Percentiles rank a stretch among this genome's conserved stretches.
These are phyloP conservation scores for Paecilomyces dactylethromorphus DNA, from an alignment of 2,329 filamentous ascomycete species.

Conservation along the genomic window DNA sequence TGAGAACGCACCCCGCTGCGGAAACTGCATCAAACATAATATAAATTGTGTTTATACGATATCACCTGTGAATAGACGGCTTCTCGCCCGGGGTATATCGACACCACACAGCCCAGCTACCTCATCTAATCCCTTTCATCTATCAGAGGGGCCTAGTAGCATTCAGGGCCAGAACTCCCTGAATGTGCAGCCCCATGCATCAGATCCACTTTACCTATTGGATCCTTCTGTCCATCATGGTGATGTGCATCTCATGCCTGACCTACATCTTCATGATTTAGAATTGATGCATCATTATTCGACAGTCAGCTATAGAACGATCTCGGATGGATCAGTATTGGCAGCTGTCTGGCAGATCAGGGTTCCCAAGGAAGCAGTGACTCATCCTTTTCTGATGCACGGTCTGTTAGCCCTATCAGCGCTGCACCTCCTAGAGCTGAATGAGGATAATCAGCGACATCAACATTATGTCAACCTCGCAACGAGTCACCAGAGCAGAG, in stretches of 20 bases:
- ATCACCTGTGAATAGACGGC: slow-evolving; percentile 7
- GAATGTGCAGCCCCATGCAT: slow-evolving; percentile 1
- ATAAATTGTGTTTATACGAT: slow-evolving; percentile 16
- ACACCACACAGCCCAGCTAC: background rate
- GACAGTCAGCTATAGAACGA: slow-evolving; percentile 23
- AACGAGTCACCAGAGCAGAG: slow-evolving; percentile 18
- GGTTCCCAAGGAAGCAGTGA: slow-evolving; percentile 16
- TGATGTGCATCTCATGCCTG: slow-evolving; percentile 9
- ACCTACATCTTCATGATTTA: slow-evolving; percentile 31
- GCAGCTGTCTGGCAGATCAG: slow-evolving; percentile 14
- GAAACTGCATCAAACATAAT: slow-evolving; percentile 18
- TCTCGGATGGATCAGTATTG: slow-evolving; percentile 13
- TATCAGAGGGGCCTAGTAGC: background rate
- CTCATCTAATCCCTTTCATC: background rate
- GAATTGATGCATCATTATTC: slow-evolving; percentile 39
- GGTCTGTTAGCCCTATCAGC: slow-evolving; percentile 19
- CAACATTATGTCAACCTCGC: slow-evolving; percentile 19
- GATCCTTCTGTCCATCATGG: slow-evolving; percentile 8
- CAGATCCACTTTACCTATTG: slow-evolving; percentile 13
- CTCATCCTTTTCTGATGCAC: slow-evolving; percentile 20
- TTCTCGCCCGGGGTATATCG: slow-evolving; percentile 4
- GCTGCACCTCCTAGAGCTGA: slow-evolving; percentile 17
- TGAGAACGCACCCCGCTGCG: slow-evolving; percentile 15
- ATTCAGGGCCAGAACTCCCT: background rate
- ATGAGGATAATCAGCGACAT: slow-evolving; percentile 15